These are phyloP conservation scores for Fistulifera solaris DNA, from an alignment of 108 stramenopile genomes.

Conservation along the genomic window DNA sequence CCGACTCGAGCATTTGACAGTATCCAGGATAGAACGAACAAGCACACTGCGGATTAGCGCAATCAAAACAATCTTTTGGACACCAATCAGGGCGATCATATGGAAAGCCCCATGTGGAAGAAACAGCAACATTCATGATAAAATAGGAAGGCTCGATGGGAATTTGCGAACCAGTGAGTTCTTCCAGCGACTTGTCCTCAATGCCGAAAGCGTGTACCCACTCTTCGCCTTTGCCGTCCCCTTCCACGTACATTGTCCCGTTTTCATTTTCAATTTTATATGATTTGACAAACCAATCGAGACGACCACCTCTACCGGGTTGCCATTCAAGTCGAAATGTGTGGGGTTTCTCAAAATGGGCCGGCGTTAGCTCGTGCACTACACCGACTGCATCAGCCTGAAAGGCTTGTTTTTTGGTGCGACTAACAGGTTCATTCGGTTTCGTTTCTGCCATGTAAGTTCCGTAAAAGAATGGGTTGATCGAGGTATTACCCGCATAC, in stretches of 20 bases:
- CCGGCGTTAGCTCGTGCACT: constrained; percentile 57
- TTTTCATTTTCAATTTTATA: constrained; percentile 44
- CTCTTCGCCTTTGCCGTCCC: constrained; percentile 64
- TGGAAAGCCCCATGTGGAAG: constrained; percentile 94
- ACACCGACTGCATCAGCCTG: constrained; percentile 93
- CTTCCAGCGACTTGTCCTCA: constrained; percentile 45
- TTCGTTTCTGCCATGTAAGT: constrained; percentile 79
- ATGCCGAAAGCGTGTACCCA: constrained; percentile 75
- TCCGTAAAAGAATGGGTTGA: constrained; percentile 96
- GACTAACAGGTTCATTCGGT: constrained; percentile 69
- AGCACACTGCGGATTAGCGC: constrained; percentile 75
- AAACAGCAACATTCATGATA: constrained; percentile 89
- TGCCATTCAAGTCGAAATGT: constrained; percentile 94
- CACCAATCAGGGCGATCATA: constrained; percentile 72
- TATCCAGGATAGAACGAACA: constrained; percentile 82
- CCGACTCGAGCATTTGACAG: constrained; percentile 77
- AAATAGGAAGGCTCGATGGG: constrained; percentile 90
- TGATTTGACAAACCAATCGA: constrained; percentile 85
- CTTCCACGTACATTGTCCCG: constrained; percentile 42
- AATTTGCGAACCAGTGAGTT: constrained; percentile 80
- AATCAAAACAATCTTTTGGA: constrained; percentile 73
- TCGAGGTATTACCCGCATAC: constrained; percentile 68
- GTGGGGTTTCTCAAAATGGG: constrained; percentile 81
- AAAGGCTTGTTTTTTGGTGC: constrained; percentile 80
- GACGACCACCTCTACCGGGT: constrained; percentile 74